Conservation (phyloP, 306 rosid genomes). For the Leucaena leucocephala region DNA sequence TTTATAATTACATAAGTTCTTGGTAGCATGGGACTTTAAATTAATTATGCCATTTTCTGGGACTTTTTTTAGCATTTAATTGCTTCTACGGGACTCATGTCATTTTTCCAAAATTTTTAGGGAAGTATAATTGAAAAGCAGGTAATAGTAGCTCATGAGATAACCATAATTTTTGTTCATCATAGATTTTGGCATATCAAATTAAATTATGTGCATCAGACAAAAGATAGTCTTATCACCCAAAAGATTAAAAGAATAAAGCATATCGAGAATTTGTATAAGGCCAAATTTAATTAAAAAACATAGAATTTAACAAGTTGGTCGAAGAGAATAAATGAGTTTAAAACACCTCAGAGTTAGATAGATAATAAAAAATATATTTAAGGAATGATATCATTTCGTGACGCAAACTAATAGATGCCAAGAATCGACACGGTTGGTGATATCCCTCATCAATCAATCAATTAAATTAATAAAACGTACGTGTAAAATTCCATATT, state of each 20-base stretch:
- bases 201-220: neutral
- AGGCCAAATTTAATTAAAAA: neutral
- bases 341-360: neutral
- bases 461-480: neutral
- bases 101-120: too few relatives aligned
- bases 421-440: neutral
- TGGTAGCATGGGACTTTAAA: too few relatives aligned
- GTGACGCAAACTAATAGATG: constrained; percentile 29
- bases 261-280: neutral
- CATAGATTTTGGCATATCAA: neutral
- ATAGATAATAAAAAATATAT: neutral
- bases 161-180: too few relatives aligned
- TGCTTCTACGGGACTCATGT: too few relatives aligned
- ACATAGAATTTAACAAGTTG: neutral
- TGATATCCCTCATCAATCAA: neutral
- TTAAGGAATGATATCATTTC: neutral
- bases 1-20: too few relatives aligned
- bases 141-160: too few relatives aligned
- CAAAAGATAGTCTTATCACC: too few relatives aligned
- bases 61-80: too few relatives aligned
- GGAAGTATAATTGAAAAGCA: too few relatives aligned
- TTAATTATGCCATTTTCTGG: too few relatives aligned
- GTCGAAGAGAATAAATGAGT: neutral
- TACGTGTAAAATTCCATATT: too few relatives aligned
- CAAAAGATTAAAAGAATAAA: neutral